A percentile compares a stretch with the other conserved stretches of the same genome.
Conservation (phyloP, 768 basidiomycete genomes). For the Lactarius indigo region DNA sequence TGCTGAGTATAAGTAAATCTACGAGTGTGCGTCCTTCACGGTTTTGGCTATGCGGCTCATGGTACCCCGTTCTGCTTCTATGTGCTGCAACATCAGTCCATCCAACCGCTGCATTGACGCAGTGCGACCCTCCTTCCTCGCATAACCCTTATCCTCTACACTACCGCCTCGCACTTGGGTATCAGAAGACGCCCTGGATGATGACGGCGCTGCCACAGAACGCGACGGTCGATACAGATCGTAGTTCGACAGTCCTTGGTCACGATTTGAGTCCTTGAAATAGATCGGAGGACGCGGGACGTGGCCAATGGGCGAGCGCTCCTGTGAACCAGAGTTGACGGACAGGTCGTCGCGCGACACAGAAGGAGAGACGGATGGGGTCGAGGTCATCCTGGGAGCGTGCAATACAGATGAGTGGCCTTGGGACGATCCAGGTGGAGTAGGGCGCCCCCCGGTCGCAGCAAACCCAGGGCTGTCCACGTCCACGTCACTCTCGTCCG, state of each 20-base stretch:
- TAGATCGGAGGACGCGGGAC: conserved; percentile 20
- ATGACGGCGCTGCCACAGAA: conserved; percentile 11
- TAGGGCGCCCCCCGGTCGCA: conserved; percentile 25
- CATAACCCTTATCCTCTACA: conserved; percentile 2
- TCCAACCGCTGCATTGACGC: conserved; percentile 67
- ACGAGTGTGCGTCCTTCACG: conserved; percentile 25
- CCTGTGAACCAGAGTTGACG: conserved; percentile 7
- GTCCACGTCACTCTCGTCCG: conserved; percentile 40
- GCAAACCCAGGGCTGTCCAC: conserved; percentile 27
- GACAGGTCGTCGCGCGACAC: conserved; percentile 12
- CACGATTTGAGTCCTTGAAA: conserved; percentile 22
- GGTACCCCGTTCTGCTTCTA: conserved; percentile 78
- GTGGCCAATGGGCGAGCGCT: conserved; percentile 19
- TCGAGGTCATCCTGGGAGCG: conserved; percentile 5
- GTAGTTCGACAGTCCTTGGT: conserved; percentile 21
- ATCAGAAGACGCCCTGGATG: conserved; percentile 8
- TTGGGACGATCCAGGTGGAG: conserved; percentile 11
- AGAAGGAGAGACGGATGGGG: conserved; percentile 21
- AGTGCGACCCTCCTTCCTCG: conserved; percentile 40
- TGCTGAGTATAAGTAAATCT: conserved; percentile 11
- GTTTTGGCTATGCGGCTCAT: conserved; percentile 68
- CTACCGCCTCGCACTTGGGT: conserved; percentile 19
- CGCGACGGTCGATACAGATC: conserved; percentile 18
- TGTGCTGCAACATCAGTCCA: conserved; percentile 77
- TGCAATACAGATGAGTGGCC: conserved; percentile 12